phyloP scores from a whole-genome alignment of 2,329 filamentous ascomycete genomes.

The Talaromyces sp. region DNA sequence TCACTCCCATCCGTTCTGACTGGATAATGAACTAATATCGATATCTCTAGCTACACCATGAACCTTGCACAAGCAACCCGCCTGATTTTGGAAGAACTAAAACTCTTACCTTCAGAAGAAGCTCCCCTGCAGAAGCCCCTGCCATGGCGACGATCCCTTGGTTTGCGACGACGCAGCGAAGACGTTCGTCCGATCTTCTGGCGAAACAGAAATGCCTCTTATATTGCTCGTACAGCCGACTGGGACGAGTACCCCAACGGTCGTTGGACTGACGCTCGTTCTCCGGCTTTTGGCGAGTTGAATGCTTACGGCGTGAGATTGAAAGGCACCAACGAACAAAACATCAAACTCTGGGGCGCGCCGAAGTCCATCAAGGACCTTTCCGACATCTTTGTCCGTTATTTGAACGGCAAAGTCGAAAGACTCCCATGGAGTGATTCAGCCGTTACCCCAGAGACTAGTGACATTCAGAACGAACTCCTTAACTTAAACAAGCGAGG shows the following conservation, averaged over 20 bases:
- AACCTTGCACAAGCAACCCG: constrained; percentile 91
- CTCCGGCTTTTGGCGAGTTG: constrained; percentile 90
- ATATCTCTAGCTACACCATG: constrained; percentile 73
- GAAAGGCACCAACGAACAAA: constrained; percentile 91
- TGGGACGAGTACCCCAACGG: constrained; percentile 99
- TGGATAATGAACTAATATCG: not conserved
- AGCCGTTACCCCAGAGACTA: constrained; percentile 75
- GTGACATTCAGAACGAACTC: constrained; percentile 69
- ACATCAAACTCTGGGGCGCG: constrained; percentile 90
- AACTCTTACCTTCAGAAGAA: constrained; percentile 70
- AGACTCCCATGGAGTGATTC: constrained; percentile 92
- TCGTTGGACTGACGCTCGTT: constrained; percentile 94
- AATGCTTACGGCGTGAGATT: constrained; percentile 91
- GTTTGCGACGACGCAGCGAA: constrained; percentile 79
- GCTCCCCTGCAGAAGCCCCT: constrained; percentile 82
- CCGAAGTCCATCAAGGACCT: constrained; percentile 76
- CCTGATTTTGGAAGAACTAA: constrained; percentile 87
- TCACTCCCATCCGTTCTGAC: constrained; percentile 1
- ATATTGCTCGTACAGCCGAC: constrained; percentile 89
- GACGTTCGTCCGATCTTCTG: constrained; percentile 98
- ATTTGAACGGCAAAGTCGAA: constrained; percentile 73
- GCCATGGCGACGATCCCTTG: constrained; percentile 93
- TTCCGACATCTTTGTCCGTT: constrained; percentile 75
- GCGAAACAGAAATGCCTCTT: constrained; percentile 94
- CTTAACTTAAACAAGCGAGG: constrained; percentile 79